These are phyloP conservation scores for Erigeron philadelphicus DNA, from an alignment of 140 eudicot species.

Conservation along the genomic window DNA sequence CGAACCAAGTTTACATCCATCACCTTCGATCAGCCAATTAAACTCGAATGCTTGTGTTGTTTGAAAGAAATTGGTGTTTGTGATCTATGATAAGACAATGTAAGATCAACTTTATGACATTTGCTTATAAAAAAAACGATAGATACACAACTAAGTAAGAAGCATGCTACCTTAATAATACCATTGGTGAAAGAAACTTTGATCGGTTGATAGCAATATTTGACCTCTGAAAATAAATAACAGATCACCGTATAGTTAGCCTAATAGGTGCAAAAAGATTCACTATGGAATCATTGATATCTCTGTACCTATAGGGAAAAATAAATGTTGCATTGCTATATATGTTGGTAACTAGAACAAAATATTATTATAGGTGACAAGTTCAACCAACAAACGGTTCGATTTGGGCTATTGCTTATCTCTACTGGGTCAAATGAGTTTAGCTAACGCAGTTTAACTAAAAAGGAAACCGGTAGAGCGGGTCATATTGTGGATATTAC, in stretches of 20 bases:
- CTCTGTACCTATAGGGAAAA: background rate
- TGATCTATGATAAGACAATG: constrained; percentile 37
- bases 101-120: constrained; percentile 25
- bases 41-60: constrained; percentile 68
- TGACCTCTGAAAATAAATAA: constrained; percentile 66
- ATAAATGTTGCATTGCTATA: background rate
- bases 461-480: background rate
- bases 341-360: background rate
- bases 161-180: constrained; percentile 51
- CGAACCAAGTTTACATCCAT: constrained; percentile 71
- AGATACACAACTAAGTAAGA: background rate
- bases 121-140: background rate
- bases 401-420: background rate
- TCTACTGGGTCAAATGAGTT: too few species aligned
- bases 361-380: background rate
- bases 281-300: background rate
- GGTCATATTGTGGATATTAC: background rate
- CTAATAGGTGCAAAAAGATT: constrained; percentile 9
- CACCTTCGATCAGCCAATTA: constrained; percentile 67
- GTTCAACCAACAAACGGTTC: background rate
- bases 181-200: constrained; percentile 58
- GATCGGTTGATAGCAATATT: constrained; percentile 84
- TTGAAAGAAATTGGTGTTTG: constrained; percentile 60
- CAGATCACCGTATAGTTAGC: constrained; percentile 8
- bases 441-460: too few species aligned